Base-by-base conservation (phyloP, 768 basidiomycete genomes). In the Lactarius deliciosus region DNA sequence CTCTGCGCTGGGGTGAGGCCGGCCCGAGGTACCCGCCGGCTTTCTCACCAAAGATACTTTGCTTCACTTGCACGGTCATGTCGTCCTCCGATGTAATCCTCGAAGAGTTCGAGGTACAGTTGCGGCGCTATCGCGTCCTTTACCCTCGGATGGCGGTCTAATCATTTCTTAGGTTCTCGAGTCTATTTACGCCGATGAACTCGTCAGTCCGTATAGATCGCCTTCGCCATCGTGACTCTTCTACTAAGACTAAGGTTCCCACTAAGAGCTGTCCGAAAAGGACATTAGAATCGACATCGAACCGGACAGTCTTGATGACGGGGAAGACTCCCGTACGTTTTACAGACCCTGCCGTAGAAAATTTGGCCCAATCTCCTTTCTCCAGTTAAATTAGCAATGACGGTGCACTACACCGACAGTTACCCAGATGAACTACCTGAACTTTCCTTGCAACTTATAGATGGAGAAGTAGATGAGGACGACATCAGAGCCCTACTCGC, bases 101-200 rank as follows among this genome's bases (percentile, higher is more conserved):
- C 63, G 95, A 98, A 79, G 95, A 98, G 77, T 87, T 95, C 69
- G 94, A 98, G 87, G 94, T 96, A 60, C 32, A 59, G 58, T 56
- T 73, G 38, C 71, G 67, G 9, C 50, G 32, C 40, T 57, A 47
- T 70, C 68, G 50, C 32, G 45, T 20, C 63, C 70, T 54, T 53
- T 64, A 65, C 61, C 53, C 63, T 64, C 45, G 69, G 38, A 18
- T 59, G 70, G 62, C 68, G 68, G 61, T 60, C 38, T 28, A 60
- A 66, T 30, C 36, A 15, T 36, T 65, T 36, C 22, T n/a, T 73
- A 96, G 91, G 94, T 97, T 32, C 84, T 98, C 71, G 94, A 96
- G 79, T 89, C 94, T 3, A 98, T 98, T 76, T 98, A 96, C 76
- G 94, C 96, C 5, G 89, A 92, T 70, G 96, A 98, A 77, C 81